These are phyloP conservation scores for Verbascum thapsus DNA, from an alignment of 257 asterid genomes.

Conservation along the genomic window DNA sequence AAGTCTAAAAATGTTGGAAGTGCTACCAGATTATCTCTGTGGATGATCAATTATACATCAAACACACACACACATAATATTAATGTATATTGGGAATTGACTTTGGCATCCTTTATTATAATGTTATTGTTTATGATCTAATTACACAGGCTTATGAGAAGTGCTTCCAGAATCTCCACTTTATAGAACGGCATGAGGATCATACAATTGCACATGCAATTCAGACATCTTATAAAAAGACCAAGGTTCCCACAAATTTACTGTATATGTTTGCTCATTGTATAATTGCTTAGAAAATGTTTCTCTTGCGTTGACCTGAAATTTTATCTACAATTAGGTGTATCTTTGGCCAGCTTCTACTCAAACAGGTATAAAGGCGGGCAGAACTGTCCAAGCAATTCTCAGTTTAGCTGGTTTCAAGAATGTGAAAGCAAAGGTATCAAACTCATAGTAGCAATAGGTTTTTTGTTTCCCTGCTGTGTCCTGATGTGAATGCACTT, in stretches of 20 bases:
- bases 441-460: not conserved
- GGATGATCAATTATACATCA: not conserved
- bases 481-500: constrained; percentile 31
- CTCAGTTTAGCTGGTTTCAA: constrained; percentile 85
- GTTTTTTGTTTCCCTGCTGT: constrained; percentile 7
- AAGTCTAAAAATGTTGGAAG: not conserved
- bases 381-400: constrained; percentile 77
- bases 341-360: constrained; percentile 96
- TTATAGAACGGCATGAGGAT: constrained; percentile 80
- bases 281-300: not conserved
- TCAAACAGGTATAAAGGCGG: constrained; percentile 87
- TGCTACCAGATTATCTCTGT: not conserved
- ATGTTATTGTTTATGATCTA: constrained; percentile 1
- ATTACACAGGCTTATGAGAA: constrained; percentile 81
- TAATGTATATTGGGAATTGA: constrained; percentile 3
- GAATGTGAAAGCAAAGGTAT: constrained; percentile 94
- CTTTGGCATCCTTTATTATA: constrained; percentile 1
- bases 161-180: constrained; percentile 95
- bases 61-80: too few species aligned
- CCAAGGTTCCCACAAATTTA: constrained; percentile 59
- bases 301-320: constrained; percentile 22
- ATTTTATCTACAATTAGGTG: constrained; percentile 45
- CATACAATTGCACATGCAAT: constrained; percentile 97
- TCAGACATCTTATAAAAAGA: constrained; percentile 81
- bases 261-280: constrained; percentile 14